phyloP scores from a whole-genome alignment of 768 basidiomycete species.

The Trametes sanguinea region DNA sequence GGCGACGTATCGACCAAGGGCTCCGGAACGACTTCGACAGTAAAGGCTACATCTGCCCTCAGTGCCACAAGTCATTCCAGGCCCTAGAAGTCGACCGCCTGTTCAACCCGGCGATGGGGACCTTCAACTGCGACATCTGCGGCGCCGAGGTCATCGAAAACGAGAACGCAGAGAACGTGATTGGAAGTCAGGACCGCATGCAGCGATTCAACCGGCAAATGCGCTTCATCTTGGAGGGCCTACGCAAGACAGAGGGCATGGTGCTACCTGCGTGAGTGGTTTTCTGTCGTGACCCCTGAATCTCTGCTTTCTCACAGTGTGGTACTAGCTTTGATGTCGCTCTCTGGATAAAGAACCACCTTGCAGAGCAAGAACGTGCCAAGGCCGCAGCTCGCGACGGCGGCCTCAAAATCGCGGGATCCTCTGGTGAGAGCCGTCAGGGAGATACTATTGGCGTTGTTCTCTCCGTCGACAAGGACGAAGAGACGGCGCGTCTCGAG shows the following conservation, averaged over 20 bases:
- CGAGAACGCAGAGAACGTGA: constrained; percentile 83
- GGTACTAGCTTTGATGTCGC: constrained; percentile 73
- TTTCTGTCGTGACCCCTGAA: not conserved
- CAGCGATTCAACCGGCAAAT: constrained; percentile 93
- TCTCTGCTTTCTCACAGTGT: not conserved
- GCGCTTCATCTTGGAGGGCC: constrained; percentile 80
- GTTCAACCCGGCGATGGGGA: constrained; percentile 66
- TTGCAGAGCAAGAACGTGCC: constrained; percentile 57
- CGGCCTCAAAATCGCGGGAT: constrained; percentile 74
- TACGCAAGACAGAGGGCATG: constrained; percentile 89
- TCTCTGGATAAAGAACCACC: constrained; percentile 77
- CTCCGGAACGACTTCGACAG: constrained; percentile 93
- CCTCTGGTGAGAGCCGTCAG: constrained; percentile 54
- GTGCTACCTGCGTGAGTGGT: constrained; percentile 73
- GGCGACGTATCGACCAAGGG: constrained; percentile 83
- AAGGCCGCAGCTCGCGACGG: constrained; percentile 47
- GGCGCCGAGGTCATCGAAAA: constrained; percentile 86
- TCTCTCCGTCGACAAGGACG: constrained; percentile 87
- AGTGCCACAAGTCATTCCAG: constrained; percentile 81
- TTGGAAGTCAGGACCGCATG: constrained; percentile 92
- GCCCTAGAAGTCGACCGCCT: constrained; percentile 85
- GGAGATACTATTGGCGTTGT: constrained; percentile 86
- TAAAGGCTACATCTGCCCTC: constrained; percentile 95
- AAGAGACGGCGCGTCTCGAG: constrained; percentile 69
- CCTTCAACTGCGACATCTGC: constrained; percentile 87